Evolutionary conservation across 306 rosid species (phyloP), one percentile per base, ranked within the genome.

Genomic region (Trifolium pratense): DNA sequence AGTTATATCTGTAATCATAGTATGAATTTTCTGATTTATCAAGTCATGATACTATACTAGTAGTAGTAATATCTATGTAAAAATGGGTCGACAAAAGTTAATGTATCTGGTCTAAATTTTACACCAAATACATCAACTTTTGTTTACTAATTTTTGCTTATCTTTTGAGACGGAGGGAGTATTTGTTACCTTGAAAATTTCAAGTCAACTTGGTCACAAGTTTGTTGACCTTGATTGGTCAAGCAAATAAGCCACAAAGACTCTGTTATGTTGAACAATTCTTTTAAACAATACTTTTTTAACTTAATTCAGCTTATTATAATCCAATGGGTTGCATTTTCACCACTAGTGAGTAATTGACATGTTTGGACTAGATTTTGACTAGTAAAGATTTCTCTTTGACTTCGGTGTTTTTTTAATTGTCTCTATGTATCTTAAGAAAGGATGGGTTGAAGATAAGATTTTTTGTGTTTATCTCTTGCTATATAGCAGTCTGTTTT

Each of bases 131-230:
- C 25, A 21, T 21, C 25, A 21, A 21, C 25, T 2, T 21, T 21
- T 21, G 25, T 21, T 21, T n/a, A n/a, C n/a, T n/a, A n/a, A n/a
- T n/a, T n/a, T n/a, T n/a, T n/a, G n/a, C n/a, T n/a, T n/a, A n/a
- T n/a, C n/a, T n/a, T n/a, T n/a, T n/a, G n/a, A n/a, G n/a, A n/a
- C n/a, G 25, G 25, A 21, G 25, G 1, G 25, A 21, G 25, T 21
- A 13, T 55, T 72, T 71, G 15, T 29, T 52, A 6, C 49, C 40
- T 48, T 49, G 6, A 73, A 58, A 45, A 9, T 23, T 31, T 21
- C 18, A 9, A 34, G 64, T 70, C 66, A 62, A 78, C 80, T 71
- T 43, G 43, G 73, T 74, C 55, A 46, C 46, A 21, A 53, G 13
- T 7, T 67, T 62, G 39, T n/a, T 42, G 5, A 68, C 59, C 9